phyloP scores from a whole-genome alignment of 345 rosid species.

The Psidium guajava region DNA sequence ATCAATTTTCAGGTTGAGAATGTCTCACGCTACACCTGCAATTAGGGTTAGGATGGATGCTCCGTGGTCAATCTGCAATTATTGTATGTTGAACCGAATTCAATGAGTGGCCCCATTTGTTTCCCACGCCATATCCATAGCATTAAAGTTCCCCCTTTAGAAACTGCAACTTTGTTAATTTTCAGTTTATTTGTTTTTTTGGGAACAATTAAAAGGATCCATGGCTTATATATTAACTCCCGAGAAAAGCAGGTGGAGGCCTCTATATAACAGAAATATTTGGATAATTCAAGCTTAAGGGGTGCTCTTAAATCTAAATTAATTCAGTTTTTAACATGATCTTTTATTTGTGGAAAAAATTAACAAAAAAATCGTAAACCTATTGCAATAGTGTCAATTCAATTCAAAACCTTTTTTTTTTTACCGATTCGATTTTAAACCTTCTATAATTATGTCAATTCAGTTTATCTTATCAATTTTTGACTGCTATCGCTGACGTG shows the following conservation, averaged over 20 bases:
- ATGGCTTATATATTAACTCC: not conserved
- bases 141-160: not conserved
- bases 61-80: not conserved
- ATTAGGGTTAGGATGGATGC: not conserved
- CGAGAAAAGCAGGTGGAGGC: not conserved
- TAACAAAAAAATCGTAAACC: too few species aligned
- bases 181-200: not conserved
- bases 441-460: too few species aligned
- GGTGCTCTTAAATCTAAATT: not conserved
- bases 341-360: not conserved
- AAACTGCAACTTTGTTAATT: not conserved
- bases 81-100: not conserved
- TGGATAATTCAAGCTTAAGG: not conserved
- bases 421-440: too few species aligned
- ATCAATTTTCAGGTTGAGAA: too few species aligned
- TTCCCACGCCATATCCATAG: not conserved
- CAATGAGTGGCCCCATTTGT: not conserved
- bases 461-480: too few species aligned
- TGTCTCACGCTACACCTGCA: too few species aligned
- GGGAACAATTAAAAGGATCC: not conserved
- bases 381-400: too few species aligned
- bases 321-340: not conserved
- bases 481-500: accelerated
- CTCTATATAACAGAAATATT: not conserved
- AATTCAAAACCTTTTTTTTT: too few species aligned